Base-by-base conservation (phyloP, 2,329 filamentous ascomycete genomes). In the Alternaria triticina region DNA sequence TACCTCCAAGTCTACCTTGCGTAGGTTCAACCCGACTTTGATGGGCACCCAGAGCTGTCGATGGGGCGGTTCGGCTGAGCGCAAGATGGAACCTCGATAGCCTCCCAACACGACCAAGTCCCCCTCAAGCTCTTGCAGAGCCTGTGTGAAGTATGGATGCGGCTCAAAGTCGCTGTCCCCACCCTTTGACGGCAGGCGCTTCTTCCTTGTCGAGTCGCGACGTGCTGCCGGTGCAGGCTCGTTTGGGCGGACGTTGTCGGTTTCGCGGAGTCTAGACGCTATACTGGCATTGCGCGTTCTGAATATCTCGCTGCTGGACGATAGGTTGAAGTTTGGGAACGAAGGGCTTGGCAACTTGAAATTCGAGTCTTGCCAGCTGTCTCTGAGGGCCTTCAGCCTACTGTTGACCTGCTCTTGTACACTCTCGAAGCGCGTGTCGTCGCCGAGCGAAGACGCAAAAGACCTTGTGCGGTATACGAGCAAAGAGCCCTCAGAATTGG, bases 21-120 rank as follows among this genome's bases (percentile, higher is more conserved):
- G 90, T 65, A 97, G 87, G 71, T 97, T 97, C 54, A 98, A 82
- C 1, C 95, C 94, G 27, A 97, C 90, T 79, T 97, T 97, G 74
- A 97, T 90, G 0, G 94, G 94, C 2, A 96, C 92, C 95, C 95
- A 98, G 0, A 97, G 82, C 76, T 97, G 93, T n/a, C 93, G 89
- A 74, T 95, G 89, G 5, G 92, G 91, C 9, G 91, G 87, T 65
- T 93, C 90, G 11, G 93, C 91, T 11, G 93, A 96, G 28, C 94
- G 89, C 28, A 98, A 80, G n/a, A 97, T 86, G 0, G 94, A 97
- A 4, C 95, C 95, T 68, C 95, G 87, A 75, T 97, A 97, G 13
- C 95, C 95, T 20, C 95, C 95, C 75, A 98, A 86, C 28, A 97
- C 85, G 8, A 98, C 93, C 8, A 98, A 78, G 74, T 98, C 95